Evolutionary conservation across 163 green algal genomes (phyloP).

Genomic region (Scenedesmus sp.): DNA sequence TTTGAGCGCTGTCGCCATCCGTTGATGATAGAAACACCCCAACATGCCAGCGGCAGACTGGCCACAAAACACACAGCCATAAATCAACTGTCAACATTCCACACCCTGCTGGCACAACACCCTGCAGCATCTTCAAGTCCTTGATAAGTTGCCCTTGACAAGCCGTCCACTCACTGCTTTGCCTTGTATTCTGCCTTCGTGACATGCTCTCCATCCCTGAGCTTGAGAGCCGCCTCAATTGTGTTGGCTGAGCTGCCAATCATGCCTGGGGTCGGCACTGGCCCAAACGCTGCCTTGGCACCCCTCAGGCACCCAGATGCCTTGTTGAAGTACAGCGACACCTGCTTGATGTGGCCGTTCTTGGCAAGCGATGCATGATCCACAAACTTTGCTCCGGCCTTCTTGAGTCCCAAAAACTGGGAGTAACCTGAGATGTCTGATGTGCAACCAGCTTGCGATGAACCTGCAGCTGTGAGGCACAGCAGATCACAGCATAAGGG

Average conservation of each 20-base stretch:
- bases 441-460: neutral
- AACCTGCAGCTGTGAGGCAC: neutral
- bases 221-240: conserved; percentile 10
- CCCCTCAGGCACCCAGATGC: conserved; percentile 13
- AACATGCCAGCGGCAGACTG: too few relatives aligned
- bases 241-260: conserved; percentile 34
- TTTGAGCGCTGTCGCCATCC: too few relatives aligned
- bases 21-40: too few relatives aligned
- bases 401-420: neutral
- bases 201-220: conserved; percentile 22
- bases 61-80: too few relatives aligned
- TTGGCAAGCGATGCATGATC: neutral
- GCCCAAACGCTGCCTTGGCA: conserved; percentile 9
- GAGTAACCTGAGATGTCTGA: neutral
- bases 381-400: conserved; percentile 12
- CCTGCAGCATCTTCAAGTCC: neutral
- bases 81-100: too few relatives aligned
- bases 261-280: conserved; percentile 7
- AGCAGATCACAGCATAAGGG: neutral
- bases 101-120: neutral
- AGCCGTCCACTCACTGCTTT: conserved; percentile 19
- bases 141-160: too few relatives aligned
- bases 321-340: conserved; percentile 40
- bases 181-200: conserved; percentile 48
- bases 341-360: conserved; percentile 4